Evolutionary conservation across 2,329 filamentous ascomycete genomes (phyloP).

Genomic region (Sarocladium kiliense): DNA sequence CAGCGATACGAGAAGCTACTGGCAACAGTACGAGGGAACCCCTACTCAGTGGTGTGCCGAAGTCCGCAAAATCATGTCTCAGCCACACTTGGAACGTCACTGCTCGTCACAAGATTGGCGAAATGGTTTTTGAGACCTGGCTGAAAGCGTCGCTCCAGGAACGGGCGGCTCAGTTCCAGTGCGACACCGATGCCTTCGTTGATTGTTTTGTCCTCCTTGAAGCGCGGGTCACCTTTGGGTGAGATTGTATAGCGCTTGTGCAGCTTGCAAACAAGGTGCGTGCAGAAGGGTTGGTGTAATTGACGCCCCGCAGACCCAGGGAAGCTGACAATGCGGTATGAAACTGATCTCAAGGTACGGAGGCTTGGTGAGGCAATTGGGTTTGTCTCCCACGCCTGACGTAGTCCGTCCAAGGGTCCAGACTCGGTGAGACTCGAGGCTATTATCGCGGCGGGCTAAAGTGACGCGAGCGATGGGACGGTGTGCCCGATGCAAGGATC

Average conservation of each 20-base stretch:
- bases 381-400: not conserved
- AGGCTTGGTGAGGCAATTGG: not conserved
- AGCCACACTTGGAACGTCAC: constrained; percentile 8
- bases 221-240: not conserved
- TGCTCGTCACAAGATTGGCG: not conserved
- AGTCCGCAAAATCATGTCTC: constrained; percentile 8
- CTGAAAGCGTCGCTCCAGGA: constrained; percentile 7
- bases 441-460: constrained; percentile 4
- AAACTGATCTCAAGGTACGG: not conserved
- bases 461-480: not conserved
- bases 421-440: constrained; percentile 5
- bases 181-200: not conserved
- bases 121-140: not conserved
- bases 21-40: constrained; percentile 5
- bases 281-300: not conserved
- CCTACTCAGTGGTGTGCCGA: constrained; percentile 7
- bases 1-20: not conserved
- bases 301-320: not conserved
- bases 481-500: not conserved
- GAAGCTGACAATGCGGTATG: not conserved
- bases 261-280: not conserved
- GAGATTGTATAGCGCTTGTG: not conserved
- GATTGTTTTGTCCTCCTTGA: not conserved
- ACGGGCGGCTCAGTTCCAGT: not conserved
- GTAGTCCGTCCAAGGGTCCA: constrained; percentile 1